Evolutionary conservation across 2,329 filamentous ascomycete species (phyloP).

Genomic region (Pseudocercospora fuligena): DNA sequence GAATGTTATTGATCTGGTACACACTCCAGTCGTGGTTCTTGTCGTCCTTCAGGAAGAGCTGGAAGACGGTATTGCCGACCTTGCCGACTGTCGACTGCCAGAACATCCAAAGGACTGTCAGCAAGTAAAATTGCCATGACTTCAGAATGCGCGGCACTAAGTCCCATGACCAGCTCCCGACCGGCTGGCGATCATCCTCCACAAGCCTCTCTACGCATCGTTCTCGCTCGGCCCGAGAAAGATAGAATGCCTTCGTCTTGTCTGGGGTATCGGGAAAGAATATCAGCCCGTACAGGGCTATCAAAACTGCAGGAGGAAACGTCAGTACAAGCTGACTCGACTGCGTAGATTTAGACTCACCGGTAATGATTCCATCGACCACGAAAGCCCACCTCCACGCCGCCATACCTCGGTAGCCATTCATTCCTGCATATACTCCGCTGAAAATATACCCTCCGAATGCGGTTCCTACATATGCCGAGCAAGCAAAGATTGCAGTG

Average conservation of each 20-base stretch:
- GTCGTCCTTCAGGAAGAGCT: slow-evolving; percentile 25
- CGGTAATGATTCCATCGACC: slow-evolving; percentile 60
- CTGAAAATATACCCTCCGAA: slow-evolving; percentile 24
- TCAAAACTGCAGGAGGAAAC: slow-evolving; percentile 26
- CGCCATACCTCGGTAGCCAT: slow-evolving; percentile 45
- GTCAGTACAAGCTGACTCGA: slow-evolving; percentile 46
- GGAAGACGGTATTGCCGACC: slow-evolving; percentile 26
- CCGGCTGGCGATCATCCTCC: slow-evolving; percentile 20
- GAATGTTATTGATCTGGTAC: slow-evolving; percentile 27
- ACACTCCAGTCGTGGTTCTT: slow-evolving; percentile 19
- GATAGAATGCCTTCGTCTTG: slow-evolving; percentile 22
- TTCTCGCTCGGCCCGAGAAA: slow-evolving; percentile 17
- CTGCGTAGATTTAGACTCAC: slow-evolving; percentile 42
- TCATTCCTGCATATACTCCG: slow-evolving; percentile 40
- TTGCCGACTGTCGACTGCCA: slow-evolving; percentile 27
- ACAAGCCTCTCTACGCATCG: slow-evolving; percentile 18
- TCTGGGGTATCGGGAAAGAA: slow-evolving; percentile 24
- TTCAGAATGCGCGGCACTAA: slow-evolving; percentile 12
- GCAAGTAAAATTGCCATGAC: slow-evolving; percentile 24
- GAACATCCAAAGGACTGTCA: slow-evolving; percentile 23
- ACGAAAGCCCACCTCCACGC: slow-evolving; percentile 59
- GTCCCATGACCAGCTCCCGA: slow-evolving; percentile 20
- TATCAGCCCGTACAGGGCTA: slow-evolving; percentile 20
- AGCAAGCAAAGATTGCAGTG: slow-evolving; percentile 17
- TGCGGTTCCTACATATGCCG: slow-evolving; percentile 20